Conservation (phyloP, 768 basidiomycete species). For the Leccinum aurantiacum region DNA sequence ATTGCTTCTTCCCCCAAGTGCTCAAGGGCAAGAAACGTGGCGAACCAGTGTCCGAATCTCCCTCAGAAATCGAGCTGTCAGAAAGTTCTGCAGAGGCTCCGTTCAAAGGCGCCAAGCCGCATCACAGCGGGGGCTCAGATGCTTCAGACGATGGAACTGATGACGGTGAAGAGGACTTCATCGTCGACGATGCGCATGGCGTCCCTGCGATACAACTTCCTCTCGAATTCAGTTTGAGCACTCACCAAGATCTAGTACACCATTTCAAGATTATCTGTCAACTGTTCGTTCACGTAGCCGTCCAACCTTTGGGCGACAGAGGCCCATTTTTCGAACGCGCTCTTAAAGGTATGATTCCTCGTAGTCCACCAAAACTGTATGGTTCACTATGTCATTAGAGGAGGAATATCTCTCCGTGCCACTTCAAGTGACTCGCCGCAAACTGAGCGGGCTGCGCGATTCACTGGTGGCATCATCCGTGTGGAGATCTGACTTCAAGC, state of each 20-base stretch:
- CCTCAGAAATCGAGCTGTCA: conserved; percentile 35
- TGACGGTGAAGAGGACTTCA: conserved; percentile 35
- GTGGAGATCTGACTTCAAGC: conserved; percentile 74
- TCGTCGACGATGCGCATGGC: conserved; percentile 59
- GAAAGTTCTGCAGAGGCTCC: conserved; percentile 30
- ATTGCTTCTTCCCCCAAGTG: conserved; percentile 7
- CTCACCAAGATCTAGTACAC: conserved; percentile 70
- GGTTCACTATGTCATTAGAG: conserved; percentile 30
- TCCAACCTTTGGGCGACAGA: conserved; percentile 52
- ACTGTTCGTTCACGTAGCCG: conserved; percentile 80
- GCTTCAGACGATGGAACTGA: conserved; percentile 35
- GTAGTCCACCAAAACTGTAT: neutral
- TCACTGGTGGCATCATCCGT: conserved; percentile 82
- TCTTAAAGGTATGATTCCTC: conserved; percentile 40
- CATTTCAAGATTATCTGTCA: conserved; percentile 91
- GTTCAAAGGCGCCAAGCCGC: conserved; percentile 49
- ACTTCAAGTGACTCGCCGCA: conserved; percentile 64
- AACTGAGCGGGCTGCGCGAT: conserved; percentile 66
- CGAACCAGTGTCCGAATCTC: conserved; percentile 30
- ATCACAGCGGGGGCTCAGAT: conserved; percentile 37
- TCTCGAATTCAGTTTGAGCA: conserved; percentile 75
- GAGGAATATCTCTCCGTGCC: conserved; percentile 76
- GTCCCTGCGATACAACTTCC: conserved; percentile 52
- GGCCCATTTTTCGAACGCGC: conserved; percentile 55
- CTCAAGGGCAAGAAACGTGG: conserved; percentile 46